Base-by-base conservation (phyloP, 805 yeast genomes). In the Lachancea waltii region DNA sequence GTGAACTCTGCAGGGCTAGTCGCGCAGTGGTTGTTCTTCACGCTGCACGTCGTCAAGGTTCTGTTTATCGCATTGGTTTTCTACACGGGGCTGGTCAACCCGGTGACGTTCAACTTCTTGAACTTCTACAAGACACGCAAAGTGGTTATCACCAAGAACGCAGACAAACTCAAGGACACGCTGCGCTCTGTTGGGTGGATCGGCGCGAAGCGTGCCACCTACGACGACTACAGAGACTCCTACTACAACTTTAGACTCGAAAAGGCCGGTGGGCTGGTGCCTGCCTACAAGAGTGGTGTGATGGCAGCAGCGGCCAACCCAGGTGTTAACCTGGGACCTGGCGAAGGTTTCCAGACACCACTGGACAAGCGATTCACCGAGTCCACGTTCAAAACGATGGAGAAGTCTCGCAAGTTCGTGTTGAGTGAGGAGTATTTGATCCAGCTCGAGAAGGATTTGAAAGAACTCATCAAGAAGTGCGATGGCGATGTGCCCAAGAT, bases 131-230 rank as follows among this genome's bases (percentile, higher is more conserved):
- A 49, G 46, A 56, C 56, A 48, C 66, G 56, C 40, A 61, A 43
- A 37, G 60, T 51, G 49, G 68, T 54, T 10, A 22, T 52, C 15
- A 35, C 49, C 19, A 44, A 46, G 4, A 47, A 57, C 15, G 57
- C 54, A 47, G 67, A 46, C 35, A 45, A 38, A 41, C 50, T 54
- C 48, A 68, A 53, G 46, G 56, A 59, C 17, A 67, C 73, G 42
- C 70, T 89, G 50, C 48, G 77, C 23, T 61, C 63, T 3, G 65
- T 89, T 48, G 97, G 97, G 34, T 92, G 97, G 97, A 86, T 96
- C n/a, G 95, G 96, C 38, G 73, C 92, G 17, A 81, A 79, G 60
- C 79, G 79, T 49, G 81, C 81, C 10, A 71, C 80, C 15, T 64
- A 76, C 19, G 81, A 76, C 27, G 86, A 77, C 46, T 90, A 81